Evolutionary conservation across 352 stramenopile genomes (phyloP).

Genomic region (Sclerospora graminicola): DNA sequence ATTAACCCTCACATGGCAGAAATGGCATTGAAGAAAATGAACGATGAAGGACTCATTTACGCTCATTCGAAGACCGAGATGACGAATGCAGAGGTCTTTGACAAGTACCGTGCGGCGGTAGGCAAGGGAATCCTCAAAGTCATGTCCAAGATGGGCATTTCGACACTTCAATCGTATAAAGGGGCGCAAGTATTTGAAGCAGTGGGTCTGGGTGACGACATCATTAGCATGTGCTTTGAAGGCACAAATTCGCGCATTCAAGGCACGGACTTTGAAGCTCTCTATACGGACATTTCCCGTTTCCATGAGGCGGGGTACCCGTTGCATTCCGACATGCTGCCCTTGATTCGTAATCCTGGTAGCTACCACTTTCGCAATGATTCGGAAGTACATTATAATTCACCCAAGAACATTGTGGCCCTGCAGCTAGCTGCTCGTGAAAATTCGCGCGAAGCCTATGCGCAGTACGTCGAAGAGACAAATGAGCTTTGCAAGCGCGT

Average conservation of each 20-base stretch:
- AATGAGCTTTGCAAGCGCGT: conserved; percentile 84
- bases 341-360: conserved; percentile 90
- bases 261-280: conserved; percentile 89
- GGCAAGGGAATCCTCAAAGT: conserved; percentile 68
- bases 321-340: conserved; percentile 50
- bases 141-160: conserved; percentile 96
- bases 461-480: conserved; percentile 86
- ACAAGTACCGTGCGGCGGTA: conserved; percentile 55
- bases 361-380: conserved; percentile 93
- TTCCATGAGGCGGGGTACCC: conserved; percentile 89
- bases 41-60: conserved; percentile 83
- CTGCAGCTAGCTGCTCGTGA: conserved; percentile 88
- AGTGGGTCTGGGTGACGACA: conserved; percentile 87
- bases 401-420: conserved; percentile 90
- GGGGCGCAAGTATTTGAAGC: conserved; percentile 95
- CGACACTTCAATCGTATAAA: conserved; percentile 91
- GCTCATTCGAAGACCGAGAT: conserved; percentile 46
- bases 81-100: conserved; percentile 46
- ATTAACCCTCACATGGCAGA: conserved; percentile 95
- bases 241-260: conserved; percentile 87
- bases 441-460: conserved; percentile 91
- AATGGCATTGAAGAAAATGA: conserved; percentile 92
- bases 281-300: conserved; percentile 91
- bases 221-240: conserved; percentile 85
- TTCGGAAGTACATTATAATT: conserved; percentile 94